Evolutionary conservation across 129 eudicot species (phyloP).

Genomic region (Logfia minima): DNA sequence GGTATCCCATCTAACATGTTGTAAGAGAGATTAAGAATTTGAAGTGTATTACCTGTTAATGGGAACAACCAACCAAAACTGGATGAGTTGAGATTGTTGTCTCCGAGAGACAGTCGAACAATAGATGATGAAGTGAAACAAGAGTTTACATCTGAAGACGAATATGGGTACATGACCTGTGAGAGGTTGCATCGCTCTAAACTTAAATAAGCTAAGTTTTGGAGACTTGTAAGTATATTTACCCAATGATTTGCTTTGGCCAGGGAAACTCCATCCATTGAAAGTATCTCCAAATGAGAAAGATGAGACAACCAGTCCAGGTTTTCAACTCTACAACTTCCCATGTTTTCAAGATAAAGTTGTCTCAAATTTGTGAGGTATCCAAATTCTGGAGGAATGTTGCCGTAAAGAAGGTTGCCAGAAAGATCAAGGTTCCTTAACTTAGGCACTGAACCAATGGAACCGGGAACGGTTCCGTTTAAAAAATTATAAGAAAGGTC

Average conservation of each 20-base stretch:
- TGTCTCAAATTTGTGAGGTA: not conserved
- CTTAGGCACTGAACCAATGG: too few relatives aligned
- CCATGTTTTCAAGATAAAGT: not conserved
- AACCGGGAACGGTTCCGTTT: too few relatives aligned
- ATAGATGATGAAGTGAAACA: not conserved
- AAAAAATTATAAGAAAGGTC: too few relatives aligned
- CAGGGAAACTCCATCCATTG: not conserved
- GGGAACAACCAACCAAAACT: not conserved
- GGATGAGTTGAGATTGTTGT: conserved; percentile 11
- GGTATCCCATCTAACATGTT: conserved; percentile 14
- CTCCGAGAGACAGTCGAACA: not conserved
- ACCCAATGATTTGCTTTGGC: not conserved
- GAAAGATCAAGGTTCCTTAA: not conserved
- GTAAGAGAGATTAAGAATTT: too few relatives aligned
- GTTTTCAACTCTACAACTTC: conserved; percentile 1
- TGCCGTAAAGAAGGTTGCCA: not conserved
- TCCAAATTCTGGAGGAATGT: conserved; percentile 1
- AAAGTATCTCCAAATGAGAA: not conserved
- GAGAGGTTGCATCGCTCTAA: conserved; percentile 13
- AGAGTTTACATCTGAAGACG: not conserved
- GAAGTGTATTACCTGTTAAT: not conserved
- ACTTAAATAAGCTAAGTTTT: not conserved
- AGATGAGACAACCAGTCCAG: not conserved
- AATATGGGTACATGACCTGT: conserved; percentile 17
- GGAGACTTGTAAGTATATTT: too few relatives aligned